These are phyloP conservation scores for Entomortierella parvispora DNA, from an alignment of 192 early-diverging fungal genomes.

Conservation along the genomic window DNA sequence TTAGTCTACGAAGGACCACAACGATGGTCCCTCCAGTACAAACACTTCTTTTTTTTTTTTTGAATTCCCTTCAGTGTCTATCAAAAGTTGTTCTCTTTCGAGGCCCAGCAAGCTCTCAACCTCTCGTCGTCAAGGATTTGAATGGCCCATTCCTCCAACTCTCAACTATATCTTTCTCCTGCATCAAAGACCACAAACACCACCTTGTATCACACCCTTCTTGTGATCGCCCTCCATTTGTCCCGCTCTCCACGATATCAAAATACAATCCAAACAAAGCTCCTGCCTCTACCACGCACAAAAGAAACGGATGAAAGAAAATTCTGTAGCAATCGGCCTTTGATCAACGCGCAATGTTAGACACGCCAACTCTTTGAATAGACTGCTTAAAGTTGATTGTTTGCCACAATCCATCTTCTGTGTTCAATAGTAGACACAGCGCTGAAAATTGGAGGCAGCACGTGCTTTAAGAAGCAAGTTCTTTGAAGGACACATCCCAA, in stretches of 20 bases:
- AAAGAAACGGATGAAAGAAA: background rate
- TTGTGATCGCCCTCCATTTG: too few relatives aligned
- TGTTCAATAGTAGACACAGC: conserved; percentile 16
- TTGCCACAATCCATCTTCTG: conserved; percentile 3
- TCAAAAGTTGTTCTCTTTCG: conserved; percentile 16
- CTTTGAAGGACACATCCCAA: too few relatives aligned
- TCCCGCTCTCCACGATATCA: too few relatives aligned
- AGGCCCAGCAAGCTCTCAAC: background rate
- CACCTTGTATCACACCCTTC: too few relatives aligned
- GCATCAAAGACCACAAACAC: too few relatives aligned
- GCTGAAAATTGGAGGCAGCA: conserved; percentile 15
- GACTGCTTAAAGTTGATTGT: conserved; percentile 16
- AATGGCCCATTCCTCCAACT: background rate
- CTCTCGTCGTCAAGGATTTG: background rate
- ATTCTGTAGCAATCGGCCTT: conserved; percentile 37
- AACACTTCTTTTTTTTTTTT: too few relatives aligned
- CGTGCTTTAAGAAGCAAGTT: too few relatives aligned
- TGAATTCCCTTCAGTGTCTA: conserved; percentile 24
- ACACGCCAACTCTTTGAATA: conserved; percentile 21
- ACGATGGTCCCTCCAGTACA: too few relatives aligned
- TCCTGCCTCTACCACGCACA: background rate
- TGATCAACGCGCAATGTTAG: conserved; percentile 32
- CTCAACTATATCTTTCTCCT: too few relatives aligned
- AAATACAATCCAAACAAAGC: too few relatives aligned
- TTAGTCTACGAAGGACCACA: too few relatives aligned